Conservation (phyloP, 495 filamentous ascomycete species). For the Saxophila tyrrhenica region DNA sequence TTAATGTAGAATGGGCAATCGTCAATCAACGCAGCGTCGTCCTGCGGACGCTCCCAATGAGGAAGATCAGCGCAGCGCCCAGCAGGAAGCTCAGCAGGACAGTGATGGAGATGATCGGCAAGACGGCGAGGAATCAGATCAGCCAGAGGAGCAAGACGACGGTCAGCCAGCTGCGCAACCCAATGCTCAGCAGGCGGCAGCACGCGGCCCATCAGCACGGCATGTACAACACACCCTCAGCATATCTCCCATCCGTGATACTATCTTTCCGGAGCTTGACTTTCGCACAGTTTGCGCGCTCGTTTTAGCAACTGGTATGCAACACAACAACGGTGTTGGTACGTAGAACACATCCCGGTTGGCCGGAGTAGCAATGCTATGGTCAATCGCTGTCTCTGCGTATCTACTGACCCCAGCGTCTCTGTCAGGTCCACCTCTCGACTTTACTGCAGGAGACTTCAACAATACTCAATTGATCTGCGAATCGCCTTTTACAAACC, state of each 20-base stretch:
- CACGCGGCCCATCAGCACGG: not conserved
- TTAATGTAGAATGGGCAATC: no score
- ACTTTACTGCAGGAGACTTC: not conserved
- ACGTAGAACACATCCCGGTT: not conserved
- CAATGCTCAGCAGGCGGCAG: not conserved
- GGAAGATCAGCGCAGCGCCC: not conserved
- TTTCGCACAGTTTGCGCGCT: not conserved
- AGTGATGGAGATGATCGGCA: not conserved
- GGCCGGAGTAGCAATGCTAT: not conserved
- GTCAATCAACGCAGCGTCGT: no score
- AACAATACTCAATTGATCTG: not conserved
- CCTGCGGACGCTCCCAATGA: not conserved
- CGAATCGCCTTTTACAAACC: not conserved
- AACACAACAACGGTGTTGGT: not conserved
- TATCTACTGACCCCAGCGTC: not conserved
- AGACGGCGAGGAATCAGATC: not conserved
- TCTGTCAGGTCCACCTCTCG: not conserved
- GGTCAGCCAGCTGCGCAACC: not conserved
- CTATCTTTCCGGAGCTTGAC: not conserved
- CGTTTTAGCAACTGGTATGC: not conserved
- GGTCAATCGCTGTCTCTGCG: not conserved
- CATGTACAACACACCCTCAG: not conserved
- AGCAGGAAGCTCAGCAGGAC: not conserved
- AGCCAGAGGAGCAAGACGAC: not conserved
- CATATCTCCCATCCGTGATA: not conserved